These are phyloP conservation scores for Alternaria sp. DNA, from an alignment of 2,329 filamentous ascomycete genomes.

Conservation along the genomic window DNA sequence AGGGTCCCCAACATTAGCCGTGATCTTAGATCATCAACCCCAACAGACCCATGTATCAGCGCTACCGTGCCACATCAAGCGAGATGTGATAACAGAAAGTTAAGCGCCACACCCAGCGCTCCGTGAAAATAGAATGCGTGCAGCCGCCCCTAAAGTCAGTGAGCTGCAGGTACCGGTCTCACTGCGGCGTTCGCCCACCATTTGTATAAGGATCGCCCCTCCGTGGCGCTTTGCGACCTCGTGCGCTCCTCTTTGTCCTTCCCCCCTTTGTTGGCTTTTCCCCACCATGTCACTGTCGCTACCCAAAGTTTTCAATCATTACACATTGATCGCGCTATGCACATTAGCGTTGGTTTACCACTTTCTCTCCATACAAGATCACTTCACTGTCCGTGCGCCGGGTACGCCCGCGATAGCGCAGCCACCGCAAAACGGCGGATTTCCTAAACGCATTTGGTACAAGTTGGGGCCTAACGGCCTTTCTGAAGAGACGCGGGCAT, in stretches of 20 bases:
- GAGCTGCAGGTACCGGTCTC: background rate
- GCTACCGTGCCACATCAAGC: background rate
- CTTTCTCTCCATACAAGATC: background rate
- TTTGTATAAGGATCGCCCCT: background rate
- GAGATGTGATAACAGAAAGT: background rate
- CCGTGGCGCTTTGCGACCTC: background rate
- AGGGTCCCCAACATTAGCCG: background rate
- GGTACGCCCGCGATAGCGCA: background rate
- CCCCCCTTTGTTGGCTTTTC: background rate
- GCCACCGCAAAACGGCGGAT: slow-evolving; percentile 1
- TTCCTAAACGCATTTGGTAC: slow-evolving; percentile 50
- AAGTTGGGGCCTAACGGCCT: slow-evolving; percentile 50
- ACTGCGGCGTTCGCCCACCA: background rate
- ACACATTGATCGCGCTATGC: slow-evolving; percentile 1
- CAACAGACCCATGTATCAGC: background rate
- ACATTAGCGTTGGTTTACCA: slow-evolving; percentile 3
- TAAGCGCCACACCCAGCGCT: background rate
- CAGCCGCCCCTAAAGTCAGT: background rate
- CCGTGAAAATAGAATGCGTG: background rate
- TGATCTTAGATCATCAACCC: background rate
- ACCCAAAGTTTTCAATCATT: slow-evolving; percentile 4
- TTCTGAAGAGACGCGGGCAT: slow-evolving; percentile 33
- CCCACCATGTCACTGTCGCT: background rate
- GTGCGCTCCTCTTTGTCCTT: background rate
- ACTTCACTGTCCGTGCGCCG: background rate